phyloP scores from a whole-genome alignment of 805 yeast genomes.

The Lipomyces orientalis region DNA sequence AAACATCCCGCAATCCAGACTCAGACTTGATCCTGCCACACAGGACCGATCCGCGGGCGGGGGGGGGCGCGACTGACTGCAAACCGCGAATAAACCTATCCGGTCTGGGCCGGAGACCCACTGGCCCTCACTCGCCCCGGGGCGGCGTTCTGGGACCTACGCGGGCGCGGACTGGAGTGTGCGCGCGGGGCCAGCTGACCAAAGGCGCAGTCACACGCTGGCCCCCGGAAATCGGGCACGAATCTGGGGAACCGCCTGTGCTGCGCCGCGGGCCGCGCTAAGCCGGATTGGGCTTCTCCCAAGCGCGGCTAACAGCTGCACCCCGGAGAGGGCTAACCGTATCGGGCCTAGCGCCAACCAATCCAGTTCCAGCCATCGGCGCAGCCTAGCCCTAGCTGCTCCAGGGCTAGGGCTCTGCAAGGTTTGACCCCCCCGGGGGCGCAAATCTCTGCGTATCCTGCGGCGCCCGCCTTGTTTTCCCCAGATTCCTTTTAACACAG shows the following conservation, averaged over 20 bases:
- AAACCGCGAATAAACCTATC: too few species aligned
- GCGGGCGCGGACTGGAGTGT: not conserved
- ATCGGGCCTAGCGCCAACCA: not conserved
- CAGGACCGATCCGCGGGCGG: too few species aligned
- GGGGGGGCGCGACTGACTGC: too few species aligned
- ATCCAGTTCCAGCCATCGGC: not conserved
- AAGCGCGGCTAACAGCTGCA: too few species aligned
- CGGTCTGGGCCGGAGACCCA: too few species aligned
- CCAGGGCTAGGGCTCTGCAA: not conserved
- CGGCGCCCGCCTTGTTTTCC: slow-evolving; percentile 1
- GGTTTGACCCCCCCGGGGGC: not conserved
- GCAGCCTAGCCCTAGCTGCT: not conserved
- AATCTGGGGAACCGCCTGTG: not conserved
- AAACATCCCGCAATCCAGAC: too few species aligned
- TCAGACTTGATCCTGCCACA: too few species aligned
- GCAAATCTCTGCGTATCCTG: not conserved
- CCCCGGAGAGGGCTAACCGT: not conserved
- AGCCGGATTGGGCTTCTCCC: not conserved
- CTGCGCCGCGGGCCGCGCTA: not conserved
- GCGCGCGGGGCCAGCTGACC: not conserved
- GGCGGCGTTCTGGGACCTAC: not conserved
- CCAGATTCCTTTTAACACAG: not conserved
- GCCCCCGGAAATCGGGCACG: not conserved
- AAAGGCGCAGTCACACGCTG: not conserved
- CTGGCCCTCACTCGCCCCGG: too few species aligned